Conservation (phyloP, 352 stramenopile genomes). For the Globisporangium rhizosaccharum region DNA sequence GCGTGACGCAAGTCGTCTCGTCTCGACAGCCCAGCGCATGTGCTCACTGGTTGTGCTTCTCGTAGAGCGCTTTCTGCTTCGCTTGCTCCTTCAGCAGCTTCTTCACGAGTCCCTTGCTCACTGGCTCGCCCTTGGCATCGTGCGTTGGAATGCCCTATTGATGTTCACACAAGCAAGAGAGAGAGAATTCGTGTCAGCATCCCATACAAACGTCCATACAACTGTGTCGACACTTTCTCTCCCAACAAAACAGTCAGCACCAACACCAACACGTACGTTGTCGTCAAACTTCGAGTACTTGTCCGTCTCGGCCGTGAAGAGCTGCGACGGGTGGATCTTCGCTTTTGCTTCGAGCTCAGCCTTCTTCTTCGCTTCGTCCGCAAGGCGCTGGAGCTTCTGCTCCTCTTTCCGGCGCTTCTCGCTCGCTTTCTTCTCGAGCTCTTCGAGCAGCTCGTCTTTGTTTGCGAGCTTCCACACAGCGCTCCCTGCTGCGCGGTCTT, state of each 20-base stretch:
- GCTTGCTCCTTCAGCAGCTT: conserved; percentile 96
- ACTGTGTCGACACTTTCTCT: background rate
- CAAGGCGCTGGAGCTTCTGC: conserved; percentile 64
- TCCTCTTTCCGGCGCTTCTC: conserved; percentile 81
- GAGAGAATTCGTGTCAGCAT: background rate
- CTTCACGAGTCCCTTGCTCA: conserved; percentile 96
- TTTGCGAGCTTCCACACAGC: conserved; percentile 91
- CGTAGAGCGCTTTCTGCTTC: conserved; percentile 93
- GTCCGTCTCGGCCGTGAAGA: conserved; percentile 88
- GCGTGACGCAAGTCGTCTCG: too few relatives aligned
- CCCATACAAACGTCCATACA: background rate
- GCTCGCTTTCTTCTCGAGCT: conserved; percentile 68
- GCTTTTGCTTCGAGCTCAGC: conserved; percentile 81
- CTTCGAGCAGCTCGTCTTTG: conserved; percentile 79
- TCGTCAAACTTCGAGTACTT: conserved; percentile 92
- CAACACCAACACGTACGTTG: conserved; percentile 27
- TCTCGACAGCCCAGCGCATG: background rate
- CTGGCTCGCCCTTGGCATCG: conserved; percentile 84
- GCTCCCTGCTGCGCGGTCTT: conserved; percentile 63
- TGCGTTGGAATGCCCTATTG: conserved; percentile 93
- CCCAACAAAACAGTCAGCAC: too few relatives aligned
- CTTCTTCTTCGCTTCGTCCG: conserved; percentile 72
- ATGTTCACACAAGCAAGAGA: background rate
- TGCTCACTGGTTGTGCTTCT: conserved; percentile 54
- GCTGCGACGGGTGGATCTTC: conserved; percentile 89